Base-by-base conservation (phyloP, 1,284 basidiomycete genomes). In the Boletus semigastroideus region DNA sequence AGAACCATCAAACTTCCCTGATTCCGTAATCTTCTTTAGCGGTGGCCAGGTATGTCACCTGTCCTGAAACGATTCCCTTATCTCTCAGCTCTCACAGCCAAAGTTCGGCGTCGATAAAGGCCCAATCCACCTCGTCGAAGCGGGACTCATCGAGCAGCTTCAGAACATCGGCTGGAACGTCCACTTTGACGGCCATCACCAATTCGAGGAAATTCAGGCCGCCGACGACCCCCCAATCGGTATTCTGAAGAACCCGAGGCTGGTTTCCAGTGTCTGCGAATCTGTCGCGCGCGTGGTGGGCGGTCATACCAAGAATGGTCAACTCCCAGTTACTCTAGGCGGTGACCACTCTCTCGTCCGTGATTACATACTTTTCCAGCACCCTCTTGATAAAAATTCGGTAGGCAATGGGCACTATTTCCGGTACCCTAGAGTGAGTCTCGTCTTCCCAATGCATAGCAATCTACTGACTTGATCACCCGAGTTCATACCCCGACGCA, bases 261-360 rank as follows among this genome's bases (percentile, higher is more conserved):
- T 92, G 28, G 94, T 98, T 44, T 90, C 86, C 19, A 78, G 80
- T n/a, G 94, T 98, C 46, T 88, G 84, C 60, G 71, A 92, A 71
- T 80, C 85, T 42, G 86, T 99, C 28, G 84, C 91, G n/a, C 73
- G 81, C 36, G 84, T 75, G 30, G 90, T 99, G 19, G 84, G 84
- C 17, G 79, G 69, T 13, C 90, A 94, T 69, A 86, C 84, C 33
- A 80, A 79, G 71, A 81, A 83, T 49, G 94, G 95, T 10, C 81
- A 86, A 65, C 75, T 99, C 37, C 90, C 94, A 4, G 75, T 99
- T 14, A 98, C 94, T 1, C 77, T 99, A n/a, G 97, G 96, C 16
- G 97, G 97, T 12, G 95, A 98, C 69, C 95, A 98, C 72, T 94
- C 92, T 48, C 73, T 98, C 67, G 92, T 91, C 57, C 56, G 86